These are phyloP conservation scores for Candida sonorensis DNA, from an alignment of 805 yeast species.

Conservation along the genomic window DNA sequence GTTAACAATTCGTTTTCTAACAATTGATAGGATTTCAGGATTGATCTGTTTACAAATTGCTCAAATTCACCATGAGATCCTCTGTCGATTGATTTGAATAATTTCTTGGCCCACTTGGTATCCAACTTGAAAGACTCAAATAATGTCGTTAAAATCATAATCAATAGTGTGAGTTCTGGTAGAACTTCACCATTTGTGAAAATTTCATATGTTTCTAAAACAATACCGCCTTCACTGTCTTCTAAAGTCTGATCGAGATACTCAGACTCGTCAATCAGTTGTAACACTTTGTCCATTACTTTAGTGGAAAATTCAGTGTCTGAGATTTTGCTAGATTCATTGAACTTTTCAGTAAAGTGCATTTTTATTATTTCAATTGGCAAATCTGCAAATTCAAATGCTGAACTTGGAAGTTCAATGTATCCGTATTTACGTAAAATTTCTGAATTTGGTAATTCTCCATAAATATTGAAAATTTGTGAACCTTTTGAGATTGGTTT, in stretches of 20 bases:
- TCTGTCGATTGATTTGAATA: conserved; percentile 15
- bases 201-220: conserved; percentile 57
- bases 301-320: too few species aligned
- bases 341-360: conserved; percentile 26
- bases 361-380: conserved; percentile 36
- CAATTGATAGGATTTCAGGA: conserved; percentile 56
- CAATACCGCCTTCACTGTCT: conserved; percentile 28
- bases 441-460: conserved; percentile 89
- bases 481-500: conserved; percentile 53
- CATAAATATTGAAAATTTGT: conserved; percentile 84
- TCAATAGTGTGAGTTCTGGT: conserved; percentile 49
- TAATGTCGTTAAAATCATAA: conserved; percentile 43
- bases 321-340: too few species aligned
- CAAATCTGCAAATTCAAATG: conserved; percentile 77
- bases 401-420: conserved; percentile 67
- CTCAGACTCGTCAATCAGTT: conserved; percentile 29
- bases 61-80: conserved; percentile 21
- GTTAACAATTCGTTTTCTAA: conserved; percentile 48
- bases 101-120: conserved; percentile 25
- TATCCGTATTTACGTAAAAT: conserved; percentile 87
- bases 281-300: conserved; percentile 31
- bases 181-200: conserved; percentile 49
- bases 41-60: conserved; percentile 38
- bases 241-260: conserved; percentile 27
- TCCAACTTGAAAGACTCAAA: conserved; percentile 26